Evolutionary conservation across 306 rosid species (phyloP).

Genomic region (Quercus wislizeni): DNA sequence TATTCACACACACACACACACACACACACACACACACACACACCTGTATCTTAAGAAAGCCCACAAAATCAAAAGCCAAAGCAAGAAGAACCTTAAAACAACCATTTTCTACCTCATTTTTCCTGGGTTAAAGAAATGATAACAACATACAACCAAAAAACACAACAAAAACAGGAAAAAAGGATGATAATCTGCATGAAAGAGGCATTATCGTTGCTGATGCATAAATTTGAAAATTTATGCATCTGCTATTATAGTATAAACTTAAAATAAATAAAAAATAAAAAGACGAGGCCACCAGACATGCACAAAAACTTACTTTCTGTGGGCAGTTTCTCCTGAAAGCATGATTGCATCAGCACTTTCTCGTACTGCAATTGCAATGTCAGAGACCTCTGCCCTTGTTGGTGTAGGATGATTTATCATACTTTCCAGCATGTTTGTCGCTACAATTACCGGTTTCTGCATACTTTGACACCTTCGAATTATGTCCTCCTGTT

Average conservation of each 20-base stretch:
- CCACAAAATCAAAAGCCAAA: too few relatives aligned
- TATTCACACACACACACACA: too few relatives aligned
- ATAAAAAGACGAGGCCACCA: not conserved
- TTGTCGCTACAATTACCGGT: constrained; percentile 96
- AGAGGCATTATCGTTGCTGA: not conserved
- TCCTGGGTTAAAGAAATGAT: not conserved
- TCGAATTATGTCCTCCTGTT: constrained; percentile 83
- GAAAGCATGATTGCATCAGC: constrained; percentile 98
- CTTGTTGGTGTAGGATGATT: constrained; percentile 94
- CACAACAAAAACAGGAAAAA: not conserved
- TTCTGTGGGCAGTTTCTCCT: constrained; percentile 99
- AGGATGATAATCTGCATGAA: not conserved
- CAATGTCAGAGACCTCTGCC: constrained; percentile 96
- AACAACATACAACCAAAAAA: not conserved
- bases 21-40: too few relatives aligned
- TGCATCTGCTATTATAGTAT: not conserved
- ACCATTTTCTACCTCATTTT: not conserved
- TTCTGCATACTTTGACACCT: constrained; percentile 81
- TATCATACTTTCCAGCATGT: constrained; percentile 99
- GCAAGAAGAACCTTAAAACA: too few relatives aligned
- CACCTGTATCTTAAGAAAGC: too few relatives aligned
- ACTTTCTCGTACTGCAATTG: constrained; percentile 93
- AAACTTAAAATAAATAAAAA: not conserved
- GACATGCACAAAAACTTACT: constrained; percentile 50
- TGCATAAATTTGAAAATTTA: not conserved